A percentile compares a stretch with the other conserved stretches of the same genome.
Evolutionary conservation across 768 basidiomycete species (phyloP).

Genomic region (Boletus sp.): DNA sequence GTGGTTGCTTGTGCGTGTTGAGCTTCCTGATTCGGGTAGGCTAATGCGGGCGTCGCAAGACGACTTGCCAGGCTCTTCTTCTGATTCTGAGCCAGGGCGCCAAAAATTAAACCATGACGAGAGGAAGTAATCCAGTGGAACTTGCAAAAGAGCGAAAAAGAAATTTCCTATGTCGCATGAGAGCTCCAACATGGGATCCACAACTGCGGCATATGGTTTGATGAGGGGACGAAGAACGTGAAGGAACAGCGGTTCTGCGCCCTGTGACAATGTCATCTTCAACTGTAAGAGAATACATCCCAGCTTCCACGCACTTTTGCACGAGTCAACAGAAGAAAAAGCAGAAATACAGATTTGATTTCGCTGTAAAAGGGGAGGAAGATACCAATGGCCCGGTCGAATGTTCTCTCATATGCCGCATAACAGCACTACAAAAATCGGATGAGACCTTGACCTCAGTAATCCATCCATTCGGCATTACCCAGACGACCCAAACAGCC

Average conservation of each 20-base stretch:
- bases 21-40: constrained; percentile 1
- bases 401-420: constrained; percentile 61
- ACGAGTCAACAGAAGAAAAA: constrained; percentile 76
- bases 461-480: constrained; percentile 35
- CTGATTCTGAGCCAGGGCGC: constrained; percentile 14
- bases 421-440: constrained; percentile 56
- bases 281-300: background rate
- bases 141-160: constrained; percentile 40
- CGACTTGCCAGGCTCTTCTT: constrained; percentile 5
- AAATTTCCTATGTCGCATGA: constrained; percentile 65
- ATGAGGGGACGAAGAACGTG: constrained; percentile 77
- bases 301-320: constrained; percentile 53
- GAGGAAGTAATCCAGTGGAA: constrained; percentile 39
- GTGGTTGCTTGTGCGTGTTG: constrained; percentile 6
- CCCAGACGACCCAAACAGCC: constrained; percentile 86
- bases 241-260: constrained; percentile 81
- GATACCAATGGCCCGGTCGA: constrained; percentile 63
- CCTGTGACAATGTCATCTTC: constrained; percentile 43
- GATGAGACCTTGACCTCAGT: constrained; percentile 9
- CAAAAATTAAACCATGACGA: constrained; percentile 30
- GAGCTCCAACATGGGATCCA: constrained; percentile 66
- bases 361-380: constrained; percentile 85
- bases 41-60: background rate
- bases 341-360: constrained; percentile 67
- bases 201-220: constrained; percentile 65